These are phyloP conservation scores for Skeletonema potamos DNA, from an alignment of 108 stramenopile species.

Conservation along the genomic window DNA sequence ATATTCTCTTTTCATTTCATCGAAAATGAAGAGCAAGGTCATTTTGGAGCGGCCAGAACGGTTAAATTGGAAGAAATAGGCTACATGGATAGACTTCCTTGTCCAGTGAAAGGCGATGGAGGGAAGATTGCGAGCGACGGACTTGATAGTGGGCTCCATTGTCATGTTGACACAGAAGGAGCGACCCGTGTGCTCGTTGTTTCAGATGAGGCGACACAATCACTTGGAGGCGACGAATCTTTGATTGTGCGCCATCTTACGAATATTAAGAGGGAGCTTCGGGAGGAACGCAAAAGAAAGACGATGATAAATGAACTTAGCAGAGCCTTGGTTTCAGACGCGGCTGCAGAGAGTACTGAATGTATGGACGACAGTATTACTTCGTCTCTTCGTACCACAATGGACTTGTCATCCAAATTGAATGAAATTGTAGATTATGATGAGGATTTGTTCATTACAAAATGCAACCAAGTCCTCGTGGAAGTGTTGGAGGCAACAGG, in stretches of 20 bases:
- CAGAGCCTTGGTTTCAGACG: slow-evolving; percentile 3
- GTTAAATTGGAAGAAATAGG: slow-evolving; percentile 91
- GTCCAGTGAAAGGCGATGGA: slow-evolving; percentile 33
- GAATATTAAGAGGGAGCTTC: slow-evolving; percentile 51
- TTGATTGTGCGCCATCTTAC: slow-evolving; percentile 51
- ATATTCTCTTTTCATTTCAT: slow-evolving; percentile 55
- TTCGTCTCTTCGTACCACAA: not conserved
- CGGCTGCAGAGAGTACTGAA: not conserved
- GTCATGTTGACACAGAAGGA: slow-evolving; percentile 81
- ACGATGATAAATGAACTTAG: slow-evolving; percentile 28
- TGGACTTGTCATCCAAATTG: slow-evolving; percentile 19
- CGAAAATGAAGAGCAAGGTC: slow-evolving; percentile 72
- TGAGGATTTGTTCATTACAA: slow-evolving; percentile 44
- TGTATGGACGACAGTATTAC: not conserved
- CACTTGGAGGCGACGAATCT: slow-evolving; percentile 40
- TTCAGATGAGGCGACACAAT: slow-evolving; percentile 52
- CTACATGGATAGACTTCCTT: slow-evolving; percentile 59
- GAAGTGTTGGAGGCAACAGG: slow-evolving; percentile 84
- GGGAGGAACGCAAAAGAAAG: slow-evolving; percentile 40
- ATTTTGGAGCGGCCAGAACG: slow-evolving; percentile 64
- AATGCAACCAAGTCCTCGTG: slow-evolving; percentile 74
- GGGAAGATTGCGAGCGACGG: slow-evolving; percentile 1
- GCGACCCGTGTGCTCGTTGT: slow-evolving; percentile 77
- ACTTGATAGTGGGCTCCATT: slow-evolving; percentile 44
- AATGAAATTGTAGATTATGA: slow-evolving; percentile 38